Percentiles rank a stretch among this genome's conserved stretches.
Conservation (phyloP, 2,329 filamentous ascomycete genomes). For the Penicillium oxalicum region DNA sequence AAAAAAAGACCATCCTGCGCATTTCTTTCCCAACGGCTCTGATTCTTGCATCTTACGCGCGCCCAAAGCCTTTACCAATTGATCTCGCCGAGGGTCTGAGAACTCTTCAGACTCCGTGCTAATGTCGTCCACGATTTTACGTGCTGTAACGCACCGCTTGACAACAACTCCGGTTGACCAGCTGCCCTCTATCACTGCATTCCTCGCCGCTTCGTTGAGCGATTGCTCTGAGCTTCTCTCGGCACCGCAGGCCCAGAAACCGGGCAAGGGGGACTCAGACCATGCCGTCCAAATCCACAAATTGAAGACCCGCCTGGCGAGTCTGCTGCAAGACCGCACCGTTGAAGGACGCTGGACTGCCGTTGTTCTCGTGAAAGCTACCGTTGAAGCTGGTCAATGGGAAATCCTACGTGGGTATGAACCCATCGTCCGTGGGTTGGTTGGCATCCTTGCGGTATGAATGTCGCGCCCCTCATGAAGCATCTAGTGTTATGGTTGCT, state of each 20-base stretch:
- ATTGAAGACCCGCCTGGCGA: slow-evolving; percentile 69
- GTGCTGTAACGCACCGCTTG: slow-evolving; percentile 48
- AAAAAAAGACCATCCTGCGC: no score
- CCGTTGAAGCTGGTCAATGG: slow-evolving; percentile 77
- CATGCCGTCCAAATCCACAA: slow-evolving; percentile 69
- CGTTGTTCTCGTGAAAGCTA: slow-evolving; percentile 70
- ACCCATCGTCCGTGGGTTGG: slow-evolving; percentile 70
- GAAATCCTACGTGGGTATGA: slow-evolving; percentile 68
- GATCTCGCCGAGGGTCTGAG: background rate
- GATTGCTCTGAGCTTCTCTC: slow-evolving; percentile 58
- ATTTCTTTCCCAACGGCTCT: no score
- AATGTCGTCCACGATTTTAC: slow-evolving; percentile 34
- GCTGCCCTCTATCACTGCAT: slow-evolving; percentile 66
- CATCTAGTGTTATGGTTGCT: background rate
- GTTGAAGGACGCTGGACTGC: slow-evolving; percentile 71
- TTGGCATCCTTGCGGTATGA: slow-evolving; percentile 65
- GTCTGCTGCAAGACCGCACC: slow-evolving; percentile 70
- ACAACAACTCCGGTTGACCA: slow-evolving; percentile 65
- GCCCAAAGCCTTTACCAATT: slow-evolving; percentile 1
- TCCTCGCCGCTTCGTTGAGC: slow-evolving; percentile 54
- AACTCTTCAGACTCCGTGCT: background rate
- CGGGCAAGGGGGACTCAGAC: slow-evolving; percentile 59
- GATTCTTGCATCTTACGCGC: background rate
- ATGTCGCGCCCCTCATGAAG: background rate
- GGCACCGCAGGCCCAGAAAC: slow-evolving; percentile 51